A percentile compares a stretch with the other conserved stretches of the same genome.
Evolutionary conservation across 352 stramenopile species (phyloP).

Genomic region (Globisporangium radiosum): DNA sequence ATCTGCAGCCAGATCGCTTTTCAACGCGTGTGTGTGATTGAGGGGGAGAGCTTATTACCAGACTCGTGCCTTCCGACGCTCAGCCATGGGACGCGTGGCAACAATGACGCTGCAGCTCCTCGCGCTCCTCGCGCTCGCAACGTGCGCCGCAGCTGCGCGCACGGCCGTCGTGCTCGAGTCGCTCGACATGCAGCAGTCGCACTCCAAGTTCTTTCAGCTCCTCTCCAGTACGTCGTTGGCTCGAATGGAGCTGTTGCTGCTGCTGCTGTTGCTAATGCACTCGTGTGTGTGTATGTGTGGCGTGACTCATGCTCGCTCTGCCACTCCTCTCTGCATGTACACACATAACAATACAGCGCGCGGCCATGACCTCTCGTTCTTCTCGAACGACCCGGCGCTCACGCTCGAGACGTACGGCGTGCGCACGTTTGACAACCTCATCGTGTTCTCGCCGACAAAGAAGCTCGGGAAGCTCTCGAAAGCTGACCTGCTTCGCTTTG

Average conservation of each 20-base stretch:
- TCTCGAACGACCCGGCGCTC: constrained; percentile 45
- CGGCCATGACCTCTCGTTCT: constrained; percentile 63
- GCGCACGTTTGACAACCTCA: constrained; percentile 84
- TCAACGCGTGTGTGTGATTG: too few species aligned
- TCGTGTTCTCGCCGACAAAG: constrained; percentile 85
- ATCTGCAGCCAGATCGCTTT: too few species aligned
- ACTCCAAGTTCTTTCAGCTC: constrained; percentile 73
- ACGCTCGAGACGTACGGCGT: constrained; percentile 81
- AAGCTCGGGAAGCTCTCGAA: constrained; percentile 63
- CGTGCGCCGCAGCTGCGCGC: constrained; percentile 25
- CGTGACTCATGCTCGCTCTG: not conserved
- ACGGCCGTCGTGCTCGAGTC: constrained; percentile 69
- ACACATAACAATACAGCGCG: constrained; percentile 21
- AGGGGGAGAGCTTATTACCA: too few species aligned
- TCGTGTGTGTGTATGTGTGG: not conserved
- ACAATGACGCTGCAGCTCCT: constrained; percentile 4
- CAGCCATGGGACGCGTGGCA: not conserved
- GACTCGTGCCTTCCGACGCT: too few species aligned
- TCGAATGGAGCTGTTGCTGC: not conserved
- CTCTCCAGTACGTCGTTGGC: constrained; percentile 34
- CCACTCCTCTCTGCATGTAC: constrained; percentile 1
- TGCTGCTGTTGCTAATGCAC: not conserved
- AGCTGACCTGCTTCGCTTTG: constrained; percentile 71
- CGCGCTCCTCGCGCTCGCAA: constrained; percentile 6
- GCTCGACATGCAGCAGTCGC: constrained; percentile 44